Percentiles rank a stretch among this genome's conserved stretches.
Conservation (phyloP, 2,329 filamentous ascomycete genomes). For the Orbilia quercus region DNA sequence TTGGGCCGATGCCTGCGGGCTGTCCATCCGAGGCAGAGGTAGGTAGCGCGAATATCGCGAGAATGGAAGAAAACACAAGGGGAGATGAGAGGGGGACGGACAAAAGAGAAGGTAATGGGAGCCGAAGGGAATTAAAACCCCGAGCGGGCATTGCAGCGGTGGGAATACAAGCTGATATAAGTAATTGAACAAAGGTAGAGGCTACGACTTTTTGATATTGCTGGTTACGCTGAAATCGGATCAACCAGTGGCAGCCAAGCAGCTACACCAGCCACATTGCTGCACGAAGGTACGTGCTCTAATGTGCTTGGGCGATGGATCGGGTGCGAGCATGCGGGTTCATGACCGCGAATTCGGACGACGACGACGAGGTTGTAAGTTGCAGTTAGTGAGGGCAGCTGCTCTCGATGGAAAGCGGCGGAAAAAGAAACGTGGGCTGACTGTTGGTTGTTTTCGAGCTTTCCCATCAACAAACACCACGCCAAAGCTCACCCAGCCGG, state of each 20-base stretch:
- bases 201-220: not conserved
- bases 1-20: constrained; percentile 23
- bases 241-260: constrained; percentile 34
- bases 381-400: constrained; percentile 15
- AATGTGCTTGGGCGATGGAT: constrained; percentile 43
- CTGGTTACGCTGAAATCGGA: constrained; percentile 7
- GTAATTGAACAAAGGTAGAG: no score
- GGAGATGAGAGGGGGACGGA: no score
- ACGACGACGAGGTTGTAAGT: constrained; percentile 19
- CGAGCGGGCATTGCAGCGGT: constrained; percentile 21
- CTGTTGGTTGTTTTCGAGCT: constrained; percentile 12
- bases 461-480: constrained; percentile 17
- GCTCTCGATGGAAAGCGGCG: constrained; percentile 10
- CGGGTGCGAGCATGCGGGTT: constrained; percentile 24
- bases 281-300: constrained; percentile 49
- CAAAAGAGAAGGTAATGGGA: not conserved
- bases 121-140: constrained; percentile 3
- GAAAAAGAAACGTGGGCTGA: constrained; percentile 51
- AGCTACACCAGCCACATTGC: constrained; percentile 56
- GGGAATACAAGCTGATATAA: constrained; percentile 20
- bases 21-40: constrained; percentile 42
- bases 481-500: constrained; percentile 8
- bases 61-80: constrained; percentile 14
- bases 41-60: constrained; percentile 35
- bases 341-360: constrained; percentile 29